These are phyloP conservation scores for Xylariomycetidae sp. DNA, from an alignment of 2,329 filamentous ascomycete species.

Conservation along the genomic window DNA sequence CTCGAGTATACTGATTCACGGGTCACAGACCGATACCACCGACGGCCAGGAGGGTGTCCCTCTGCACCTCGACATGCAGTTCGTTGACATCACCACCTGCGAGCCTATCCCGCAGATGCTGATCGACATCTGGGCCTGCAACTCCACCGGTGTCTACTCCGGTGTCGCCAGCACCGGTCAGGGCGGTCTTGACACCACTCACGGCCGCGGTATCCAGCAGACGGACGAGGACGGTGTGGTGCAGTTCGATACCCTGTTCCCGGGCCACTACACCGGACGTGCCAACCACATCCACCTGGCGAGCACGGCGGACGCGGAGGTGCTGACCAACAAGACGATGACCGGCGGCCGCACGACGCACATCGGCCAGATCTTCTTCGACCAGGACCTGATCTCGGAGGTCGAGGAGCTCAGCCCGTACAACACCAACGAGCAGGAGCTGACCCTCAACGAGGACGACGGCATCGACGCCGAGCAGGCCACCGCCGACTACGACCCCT, in stretches of 20 bases:
- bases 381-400: conserved; percentile 43
- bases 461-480: conserved; percentile 41
- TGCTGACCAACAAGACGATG: conserved; percentile 41
- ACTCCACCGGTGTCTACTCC: conserved; percentile 33
- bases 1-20: no score
- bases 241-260: conserved; percentile 31
- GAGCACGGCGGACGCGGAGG: conserved; percentile 19
- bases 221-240: conserved; percentile 30
- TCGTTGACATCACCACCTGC: conserved; percentile 31
- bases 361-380: conserved; percentile 57
- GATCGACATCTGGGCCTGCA: conserved; percentile 33
- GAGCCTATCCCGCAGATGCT: conserved; percentile 26
- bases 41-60: conserved; percentile 32
- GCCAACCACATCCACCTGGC: conserved; percentile 30
- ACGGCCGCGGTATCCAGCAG: conserved; percentile 27
- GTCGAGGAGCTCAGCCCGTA: conserved; percentile 42
- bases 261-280: conserved; percentile 23
- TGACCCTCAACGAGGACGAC: conserved; percentile 45
- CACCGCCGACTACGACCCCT: conserved; percentile 45
- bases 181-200: conserved; percentile 25
- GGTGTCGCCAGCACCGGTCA: conserved; percentile 22
- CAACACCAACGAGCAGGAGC: conserved; percentile 31
- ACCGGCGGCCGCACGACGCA: conserved; percentile 44
- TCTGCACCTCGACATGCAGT: conserved; percentile 34
- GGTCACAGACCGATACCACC: conserved; percentile 26